Evolutionary conservation across 176 grass and related monocot species (phyloP), one percentile per base, ranked within the genome.

Genomic region (Poa annua): DNA sequence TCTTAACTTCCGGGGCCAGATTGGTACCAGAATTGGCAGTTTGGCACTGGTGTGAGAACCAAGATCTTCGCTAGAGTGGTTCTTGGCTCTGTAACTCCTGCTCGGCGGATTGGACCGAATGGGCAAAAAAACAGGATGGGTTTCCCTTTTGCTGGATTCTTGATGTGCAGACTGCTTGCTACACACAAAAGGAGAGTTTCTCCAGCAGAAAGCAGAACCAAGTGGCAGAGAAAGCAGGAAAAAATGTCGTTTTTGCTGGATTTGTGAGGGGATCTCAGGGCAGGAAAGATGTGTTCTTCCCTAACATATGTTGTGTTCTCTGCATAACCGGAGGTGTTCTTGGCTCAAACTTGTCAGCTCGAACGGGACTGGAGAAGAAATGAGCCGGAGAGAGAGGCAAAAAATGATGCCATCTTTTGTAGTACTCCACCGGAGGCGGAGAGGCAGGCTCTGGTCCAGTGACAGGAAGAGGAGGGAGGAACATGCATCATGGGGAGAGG

Each of bases 391-490:
- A 74, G 66, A 57, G 68, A 13, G 45, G 79, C 66, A 86, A 74
- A 85, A 82, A 83, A 56, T 7, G 66, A 75, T 48, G 88, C 88
- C 80, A 22, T 80, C 52, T 83, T 90, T 86, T 90, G 88, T 86
- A 80, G 76, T 21, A 79, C 72, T 35, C 71, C 55, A 75, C 60
- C 60, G 76, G 76, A 44, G 71, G 33, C 50, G 76, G 76, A 44
- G 71, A 41, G 54, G 55, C 54, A 36, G 22, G 57, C 57, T 79
- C 35, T 69, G 87, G 70, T 48, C 75, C 80, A 66, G 29, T 80
- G 76, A 70, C 57, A 74, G 66, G 38, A 4, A 11, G 39, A 21
- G 71, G 75, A 26, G 66, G 54, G 70, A 65, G 73, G 47, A 76
- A 65, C 74, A 55, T 79, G 84, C 57, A 86, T 86, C 88, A 79